These are phyloP conservation scores for Verticillium tricorpus DNA, from an alignment of 2,329 filamentous ascomycete species.

Conservation along the genomic window DNA sequence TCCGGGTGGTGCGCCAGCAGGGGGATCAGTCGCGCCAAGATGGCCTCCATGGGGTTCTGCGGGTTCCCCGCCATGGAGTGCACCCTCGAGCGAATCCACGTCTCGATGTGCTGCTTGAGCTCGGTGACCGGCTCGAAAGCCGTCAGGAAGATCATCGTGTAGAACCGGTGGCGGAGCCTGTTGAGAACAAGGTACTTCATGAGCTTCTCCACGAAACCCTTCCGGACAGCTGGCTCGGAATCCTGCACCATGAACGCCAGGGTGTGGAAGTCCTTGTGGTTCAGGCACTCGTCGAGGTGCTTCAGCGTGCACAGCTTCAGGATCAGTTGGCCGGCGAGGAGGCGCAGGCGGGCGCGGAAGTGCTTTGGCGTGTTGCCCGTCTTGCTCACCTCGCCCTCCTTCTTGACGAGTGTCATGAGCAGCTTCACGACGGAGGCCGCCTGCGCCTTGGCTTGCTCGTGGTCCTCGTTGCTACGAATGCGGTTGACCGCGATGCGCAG, in stretches of 20 bases:
- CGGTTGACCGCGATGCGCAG: slow-evolving; percentile 84
- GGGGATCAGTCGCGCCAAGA: slow-evolving; percentile 78
- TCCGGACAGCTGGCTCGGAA: slow-evolving; percentile 65
- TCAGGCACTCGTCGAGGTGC: slow-evolving; percentile 70
- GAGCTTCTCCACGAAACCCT: slow-evolving; percentile 74
- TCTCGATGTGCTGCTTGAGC: slow-evolving; percentile 71
- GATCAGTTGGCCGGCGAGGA: slow-evolving; percentile 74
- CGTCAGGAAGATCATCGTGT: slow-evolving; percentile 82
- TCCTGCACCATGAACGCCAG: slow-evolving; percentile 82
- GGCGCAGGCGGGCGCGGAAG: slow-evolving; percentile 75
- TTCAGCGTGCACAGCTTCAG: slow-evolving; percentile 80
- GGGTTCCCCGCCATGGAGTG: slow-evolving; percentile 57
- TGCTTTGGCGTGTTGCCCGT: slow-evolving; percentile 68
- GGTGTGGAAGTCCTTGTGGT: slow-evolving; percentile 70
- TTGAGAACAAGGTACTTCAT: slow-evolving; percentile 83
- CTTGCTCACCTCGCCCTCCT: slow-evolving; percentile 77
- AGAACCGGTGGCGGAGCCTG: slow-evolving; percentile 71
- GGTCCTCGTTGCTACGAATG: slow-evolving; percentile 57
- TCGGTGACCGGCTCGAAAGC: slow-evolving; percentile 81
- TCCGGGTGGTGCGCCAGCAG: slow-evolving; percentile 92
- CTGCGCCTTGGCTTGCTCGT: slow-evolving; percentile 49
- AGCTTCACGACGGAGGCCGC: slow-evolving; percentile 71
- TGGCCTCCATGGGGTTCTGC: slow-evolving; percentile 69
- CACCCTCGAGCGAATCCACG: slow-evolving; percentile 83
- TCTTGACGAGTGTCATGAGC: slow-evolving; percentile 69